Evolutionary conservation across 495 filamentous ascomycete species (phyloP).

Genomic region (Tuber umbilicatum): DNA sequence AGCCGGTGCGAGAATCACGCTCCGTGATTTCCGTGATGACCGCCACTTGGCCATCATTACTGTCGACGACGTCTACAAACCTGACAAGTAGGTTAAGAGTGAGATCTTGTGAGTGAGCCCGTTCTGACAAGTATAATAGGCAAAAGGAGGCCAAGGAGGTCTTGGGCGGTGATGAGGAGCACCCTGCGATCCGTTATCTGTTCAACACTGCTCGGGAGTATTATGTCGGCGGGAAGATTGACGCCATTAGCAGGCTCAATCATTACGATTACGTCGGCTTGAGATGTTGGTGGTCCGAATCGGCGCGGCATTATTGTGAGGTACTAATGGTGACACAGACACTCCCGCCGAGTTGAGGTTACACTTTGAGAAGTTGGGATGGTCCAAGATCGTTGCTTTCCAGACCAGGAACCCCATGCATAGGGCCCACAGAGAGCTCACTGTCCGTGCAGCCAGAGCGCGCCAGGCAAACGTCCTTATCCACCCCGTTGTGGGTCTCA

Average conservation of each 20-base stretch:
- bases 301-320: constrained; percentile 16
- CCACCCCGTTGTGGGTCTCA: constrained; percentile 95
- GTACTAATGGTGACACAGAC: constrained; percentile 50
- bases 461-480: constrained; percentile 98
- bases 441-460: constrained; percentile 87
- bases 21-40: constrained; percentile 95
- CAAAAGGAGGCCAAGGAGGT: constrained; percentile 82
- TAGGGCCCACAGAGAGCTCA: constrained; percentile 93
- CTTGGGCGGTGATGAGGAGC: constrained; percentile 88
- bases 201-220: constrained; percentile 71
- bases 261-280: constrained; percentile 99
- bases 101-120: constrained; percentile 33
- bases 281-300: constrained; percentile 59
- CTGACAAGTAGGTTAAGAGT: constrained; percentile 70
- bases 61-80: constrained; percentile 90
- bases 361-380: constrained; percentile 99
- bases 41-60: constrained; percentile 91
- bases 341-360: constrained; percentile 88
- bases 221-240: constrained; percentile 91
- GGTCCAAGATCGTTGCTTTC: constrained; percentile 94
- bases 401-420: constrained; percentile 99
- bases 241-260: constrained; percentile 86
- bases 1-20: constrained; percentile 70
- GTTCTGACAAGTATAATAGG: constrained; percentile 51
- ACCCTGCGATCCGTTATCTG: constrained; percentile 87